phyloP scores from a whole-genome alignment of 176 grass and related monocot species.

The Carex scoparia region DNA sequence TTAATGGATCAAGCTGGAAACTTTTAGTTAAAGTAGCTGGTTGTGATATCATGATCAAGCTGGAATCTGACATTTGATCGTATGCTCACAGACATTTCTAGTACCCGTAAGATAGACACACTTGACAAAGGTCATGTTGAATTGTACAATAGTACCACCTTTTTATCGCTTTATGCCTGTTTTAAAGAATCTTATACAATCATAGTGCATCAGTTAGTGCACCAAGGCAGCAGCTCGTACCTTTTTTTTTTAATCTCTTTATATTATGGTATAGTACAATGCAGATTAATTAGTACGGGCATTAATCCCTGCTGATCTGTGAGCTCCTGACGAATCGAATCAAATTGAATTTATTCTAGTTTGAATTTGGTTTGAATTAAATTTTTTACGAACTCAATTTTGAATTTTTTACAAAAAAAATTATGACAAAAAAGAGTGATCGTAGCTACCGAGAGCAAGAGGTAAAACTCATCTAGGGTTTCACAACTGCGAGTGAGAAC shows the following conservation, averaged over 20 bases:
- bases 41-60: neutral
- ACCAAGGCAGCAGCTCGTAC: neutral
- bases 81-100: neutral
- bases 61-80: neutral
- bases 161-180: conserved; percentile 9
- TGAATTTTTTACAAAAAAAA: too few species aligned
- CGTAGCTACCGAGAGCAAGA: too few species aligned
- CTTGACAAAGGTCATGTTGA: neutral
- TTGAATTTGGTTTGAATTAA: too few species aligned
- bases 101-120: neutral
- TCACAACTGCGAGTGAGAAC: too few species aligned
- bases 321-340: too few species aligned
- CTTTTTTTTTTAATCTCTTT: neutral
- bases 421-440: too few species aligned
- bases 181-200: conserved; percentile 9
- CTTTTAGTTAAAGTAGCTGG: neutral
- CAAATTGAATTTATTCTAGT: too few species aligned
- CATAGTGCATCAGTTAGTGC: neutral
- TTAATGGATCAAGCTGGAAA: neutral
- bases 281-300: neutral
- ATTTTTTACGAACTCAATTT: too few species aligned
- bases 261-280: neutral
- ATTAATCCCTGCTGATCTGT: neutral
- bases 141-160: neutral
- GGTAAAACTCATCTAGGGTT: too few species aligned